Base-by-base conservation (phyloP, 2,329 filamentous ascomycete species). In the Fonsecaea pedrosoi region DNA sequence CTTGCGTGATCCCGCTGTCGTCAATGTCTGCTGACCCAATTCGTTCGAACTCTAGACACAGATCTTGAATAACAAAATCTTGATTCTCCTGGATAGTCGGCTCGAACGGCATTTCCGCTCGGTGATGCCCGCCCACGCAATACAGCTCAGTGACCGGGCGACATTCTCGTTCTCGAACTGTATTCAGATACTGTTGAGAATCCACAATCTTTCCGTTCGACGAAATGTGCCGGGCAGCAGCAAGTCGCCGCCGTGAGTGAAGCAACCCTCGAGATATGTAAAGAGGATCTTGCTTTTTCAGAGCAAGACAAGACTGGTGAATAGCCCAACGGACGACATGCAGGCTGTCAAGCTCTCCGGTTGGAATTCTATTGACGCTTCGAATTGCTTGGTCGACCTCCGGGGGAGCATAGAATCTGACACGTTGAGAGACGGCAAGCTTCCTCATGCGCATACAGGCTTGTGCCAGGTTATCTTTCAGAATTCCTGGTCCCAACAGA, bases 361-460 rank as follows among this genome's bases (percentile, higher is more conserved):
- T 54, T 0, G 32, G 4, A 12, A 72, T 75, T 1, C 54, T 60
- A n/a, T 53, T 66, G 0, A 72, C 50, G 1, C 76, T 70, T 0
- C 74, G 66, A 15, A 91, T 87, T 65, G 85, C 86, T 0, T 73
- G 76, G 10, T 84, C 77, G 3, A 92, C 86, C 65, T 92, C 90
- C 0, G 80, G 73, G 0, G 87, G 83, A 0, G 87, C 77, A 62
- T 83, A 86, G 59, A 91, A 91, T 0, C 85, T 78, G 0, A 92
- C 83, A 0, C 86, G 87, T 70, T 93, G 90, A 0, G 89, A 89
- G 2, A 86, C 78, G 0, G 89, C 90, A 0, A 94, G 81, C 66
- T 89, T 86, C 10, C 90, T 77, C 85, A 92, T 87, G n/a, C 90
- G 77, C 87, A 90, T 91, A 66, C 88, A 90, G 0, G 88, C 89